These are phyloP conservation scores for Fraxinus anomala DNA, from an alignment of 257 asterid genomes.

Conservation along the genomic window DNA sequence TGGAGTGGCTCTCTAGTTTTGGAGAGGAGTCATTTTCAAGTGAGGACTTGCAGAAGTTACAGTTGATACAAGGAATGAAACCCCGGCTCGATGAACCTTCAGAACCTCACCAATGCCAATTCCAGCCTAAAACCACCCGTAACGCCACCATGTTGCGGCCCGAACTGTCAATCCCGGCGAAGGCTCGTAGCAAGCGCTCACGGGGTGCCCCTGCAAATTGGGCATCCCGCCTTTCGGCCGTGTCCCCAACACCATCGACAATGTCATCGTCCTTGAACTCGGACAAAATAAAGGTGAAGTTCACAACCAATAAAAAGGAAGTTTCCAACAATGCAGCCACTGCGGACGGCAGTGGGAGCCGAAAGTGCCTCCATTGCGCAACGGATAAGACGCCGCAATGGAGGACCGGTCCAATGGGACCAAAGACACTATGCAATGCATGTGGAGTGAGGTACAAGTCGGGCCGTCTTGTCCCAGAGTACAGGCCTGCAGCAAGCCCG, in stretches of 20 bases:
- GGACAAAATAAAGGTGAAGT: slow-evolving; percentile 34
- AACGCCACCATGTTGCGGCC: slow-evolving; percentile 20
- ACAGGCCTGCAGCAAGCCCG: slow-evolving; percentile 94
- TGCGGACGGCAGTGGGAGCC: slow-evolving; percentile 39
- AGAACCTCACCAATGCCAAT: slow-evolving; percentile 13
- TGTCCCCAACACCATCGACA: slow-evolving; percentile 35
- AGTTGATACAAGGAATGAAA: slow-evolving; percentile 37
- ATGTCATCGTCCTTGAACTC: slow-evolving; percentile 11
- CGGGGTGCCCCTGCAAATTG: slow-evolving; percentile 83
- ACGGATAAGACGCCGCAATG: slow-evolving; percentile 96
- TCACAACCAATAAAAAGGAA: slow-evolving; percentile 41
- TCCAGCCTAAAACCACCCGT: slow-evolving; percentile 34
- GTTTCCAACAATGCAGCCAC: slow-evolving; percentile 27
- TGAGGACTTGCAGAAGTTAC: slow-evolving; percentile 43
- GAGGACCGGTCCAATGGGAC: slow-evolving; percentile 96
- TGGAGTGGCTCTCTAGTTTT: slow-evolving; percentile 63
- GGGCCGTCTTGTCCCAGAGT: slow-evolving; percentile 87
- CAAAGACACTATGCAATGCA: slow-evolving; percentile 88
- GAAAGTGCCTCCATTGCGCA: slow-evolving; percentile 89
- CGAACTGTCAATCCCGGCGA: slow-evolving; percentile 49
- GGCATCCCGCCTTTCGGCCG: slow-evolving; percentile 72
- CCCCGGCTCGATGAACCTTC: slow-evolving; percentile 27
- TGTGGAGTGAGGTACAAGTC: slow-evolving; percentile 92
- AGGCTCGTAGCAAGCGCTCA: slow-evolving; percentile 90
- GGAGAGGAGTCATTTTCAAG: slow-evolving; percentile 62